Evolutionary conservation across 2,329 filamentous ascomycete genomes (phyloP).

Genomic region (Fusarium guadeloupense): DNA sequence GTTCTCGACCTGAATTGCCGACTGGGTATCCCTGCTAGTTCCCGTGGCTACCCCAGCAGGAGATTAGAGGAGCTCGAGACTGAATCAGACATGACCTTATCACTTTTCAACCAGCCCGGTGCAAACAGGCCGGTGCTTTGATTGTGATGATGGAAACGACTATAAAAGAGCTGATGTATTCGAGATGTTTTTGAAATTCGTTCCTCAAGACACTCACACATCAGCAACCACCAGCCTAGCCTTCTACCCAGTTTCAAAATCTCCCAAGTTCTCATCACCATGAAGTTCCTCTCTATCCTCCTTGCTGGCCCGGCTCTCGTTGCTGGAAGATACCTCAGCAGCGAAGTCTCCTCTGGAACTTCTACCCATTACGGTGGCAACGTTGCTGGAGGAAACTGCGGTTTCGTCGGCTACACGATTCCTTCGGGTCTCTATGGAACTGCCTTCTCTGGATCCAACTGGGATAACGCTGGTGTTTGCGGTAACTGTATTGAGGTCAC

Average conservation of each 20-base stretch:
- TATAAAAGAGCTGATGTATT: slow-evolving; percentile 5
- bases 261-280: slow-evolving; percentile 4
- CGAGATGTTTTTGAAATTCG: not conserved
- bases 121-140: not conserved
- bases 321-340: slow-evolving; percentile 23
- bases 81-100: not conserved
- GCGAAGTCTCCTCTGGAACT: slow-evolving; percentile 22
- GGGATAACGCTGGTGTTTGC: slow-evolving; percentile 65
- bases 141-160: too few species aligned
- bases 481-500: slow-evolving; percentile 70
- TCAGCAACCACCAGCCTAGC: not conserved
- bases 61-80: slow-evolving; percentile 15
- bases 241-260: not conserved
- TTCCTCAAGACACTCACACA: not conserved
- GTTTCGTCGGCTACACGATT: slow-evolving; percentile 69
- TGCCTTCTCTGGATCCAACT: slow-evolving; percentile 67
- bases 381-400: slow-evolving; percentile 67
- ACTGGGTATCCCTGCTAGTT: slow-evolving; percentile 21
- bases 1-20: not conserved
- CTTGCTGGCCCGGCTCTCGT: slow-evolving; percentile 36
- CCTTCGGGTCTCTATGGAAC: slow-evolving; percentile 68
- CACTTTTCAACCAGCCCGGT: too few species aligned
- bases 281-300: slow-evolving; percentile 37
- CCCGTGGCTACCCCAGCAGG: slow-evolving; percentile 5
- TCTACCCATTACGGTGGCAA: slow-evolving; percentile 65